Evolutionary conservation across 148 eudicot species (phyloP), one percentile per base, ranked within the genome.

Genomic region (Diospyros kaki): DNA sequence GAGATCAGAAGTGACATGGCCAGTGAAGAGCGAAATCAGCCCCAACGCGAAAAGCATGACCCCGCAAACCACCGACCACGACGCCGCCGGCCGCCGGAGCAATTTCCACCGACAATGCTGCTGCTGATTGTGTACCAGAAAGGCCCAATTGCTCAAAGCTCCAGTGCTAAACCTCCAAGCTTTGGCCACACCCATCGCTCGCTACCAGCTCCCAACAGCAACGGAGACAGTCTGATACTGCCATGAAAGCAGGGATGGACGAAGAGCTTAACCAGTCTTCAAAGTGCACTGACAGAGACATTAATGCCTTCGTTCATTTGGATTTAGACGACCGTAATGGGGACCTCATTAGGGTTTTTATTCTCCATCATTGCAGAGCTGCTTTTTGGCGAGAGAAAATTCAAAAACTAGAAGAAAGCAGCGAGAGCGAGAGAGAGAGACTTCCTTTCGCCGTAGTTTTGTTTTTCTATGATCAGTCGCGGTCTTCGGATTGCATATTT

Each of bases 1-100:
- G 50, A 92, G 93, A 89, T 93, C 86, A 83, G 99, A 95, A 78
- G 88, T 97, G 61, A 95, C 87, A 77, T 95, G 99, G 0, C 99
- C 99, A 75, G 91, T 89, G 71, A 95, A 90, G 50, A 95, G 76
- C 3, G 99, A 95, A 78, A 95, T 89, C 81, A 95, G 84, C 53
- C 99, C 99, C 72, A 95, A 76, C 5, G 80, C 89, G 75, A 95
- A 95, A 0, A 95, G 86, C 96, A 95, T 82, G 39, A 88, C 53
- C 58, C 97, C 99, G 72, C 97, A 95, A 4, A 95, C 82, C 76
- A 84, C 76, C 11, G 96, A 80, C 97, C 98, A 91, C 56, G 92
- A 78, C 64, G 84, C 63, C 55, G 80, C 84, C 73, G 76, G 15
- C 41, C 68, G 63, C 40, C 44, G 77, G 28, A 28, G n/a, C 54